Evolutionary conservation across 2,329 filamentous ascomycete genomes (phyloP), one percentile per base, ranked within the genome.

Genomic region (Byssoonygena ceratinophila): DNA sequence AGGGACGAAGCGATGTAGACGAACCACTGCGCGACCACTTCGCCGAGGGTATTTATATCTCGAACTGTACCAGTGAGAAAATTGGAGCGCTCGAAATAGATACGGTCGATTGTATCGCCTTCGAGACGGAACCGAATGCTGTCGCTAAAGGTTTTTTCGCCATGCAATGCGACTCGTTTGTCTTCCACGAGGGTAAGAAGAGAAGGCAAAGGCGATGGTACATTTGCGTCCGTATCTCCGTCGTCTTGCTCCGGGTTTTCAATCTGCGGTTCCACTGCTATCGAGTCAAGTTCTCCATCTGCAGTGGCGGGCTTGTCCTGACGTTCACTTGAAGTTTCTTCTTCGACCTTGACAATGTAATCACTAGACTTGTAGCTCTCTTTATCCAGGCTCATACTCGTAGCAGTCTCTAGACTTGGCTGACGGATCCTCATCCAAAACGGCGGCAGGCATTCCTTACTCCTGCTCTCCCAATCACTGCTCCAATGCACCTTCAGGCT

Each of bases 401-500:
- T 45, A 45, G 31, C 31, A 36, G 29, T 22, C 2, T 7, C 39
- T 14, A 36, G 27, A 23, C 29, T 36, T 5, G 63, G 63, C 40
- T 64, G 58, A 22, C 55, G 39, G 14, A 68, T 55, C 22, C 65
- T 58, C 43, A 64, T 61, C 80, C 79, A 83, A 58, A 81, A 81
- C 0, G 79, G 80, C 1, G 80, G 79, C 4, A 82, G 60, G 31
- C 77, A 74, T 0, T 67, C 68, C 18, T 71, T 71, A 55, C 76
- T 73, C 43, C 79, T 71, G 6, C 70, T 73, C 1, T 74, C 78
- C 77, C 78, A 80, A 8, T 70, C 65, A 14, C 70, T 69, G 6
- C 74, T 71, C 80, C 80, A 83, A n/a, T 68, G 65, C 0, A 80
- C 74, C 1, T 75, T 72, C 31, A 83, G 64, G 3, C 78, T 81